Evolutionary conservation across 2,329 filamentous ascomycete species (phyloP), one percentile per base, ranked within the genome.

Genomic region (Ophiostoma populinum): DNA sequence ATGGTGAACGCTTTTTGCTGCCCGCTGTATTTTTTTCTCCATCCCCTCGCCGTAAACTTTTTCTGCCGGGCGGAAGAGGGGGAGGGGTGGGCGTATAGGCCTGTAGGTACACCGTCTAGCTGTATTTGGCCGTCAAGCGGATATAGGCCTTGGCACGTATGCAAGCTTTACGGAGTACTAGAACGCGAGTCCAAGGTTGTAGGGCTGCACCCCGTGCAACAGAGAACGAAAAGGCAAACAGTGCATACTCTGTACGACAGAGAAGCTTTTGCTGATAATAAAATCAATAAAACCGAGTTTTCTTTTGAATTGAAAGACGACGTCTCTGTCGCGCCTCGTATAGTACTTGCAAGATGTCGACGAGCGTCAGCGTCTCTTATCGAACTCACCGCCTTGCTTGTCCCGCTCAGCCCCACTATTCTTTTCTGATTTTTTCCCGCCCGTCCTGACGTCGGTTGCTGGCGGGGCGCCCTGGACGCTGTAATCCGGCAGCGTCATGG

Each of bases 351-450:
- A n/a, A n/a, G n/a, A n/a, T n/a, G n/a, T n/a, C n/a, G n/a, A n/a
- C n/a, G n/a, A n/a, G n/a, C n/a, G n/a, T n/a, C n/a, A n/a, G 35
- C 35, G 22, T 31, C 4, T 19, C 35, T 37, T 40, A 40, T 40
- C 39, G 25, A 16, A 15, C 22, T 35, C 15, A 40, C 39, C 39
- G 39, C 39, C 13, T 26, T 26, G 5, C 5, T 6, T 19, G 18
- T 27, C 11, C 29, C 32, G n/a, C 37, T 30, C 29, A 33, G 15
- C 24, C 37, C 24, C 22, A 34, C 22, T 25, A 15, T 27, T 38
- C 24, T 35, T 34, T 35, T 21, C 21, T 29, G n/a, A 19, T n/a
- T 26, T 30, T 30, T 15, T 5, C 21, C 32, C 20, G 30, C 29
- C 33, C 33, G 25, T 28, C 30, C 24, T 35, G 15, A 15, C 18